phyloP scores from a whole-genome alignment of 2,329 filamentous ascomycete genomes.

The Nakataea oryzae region DNA sequence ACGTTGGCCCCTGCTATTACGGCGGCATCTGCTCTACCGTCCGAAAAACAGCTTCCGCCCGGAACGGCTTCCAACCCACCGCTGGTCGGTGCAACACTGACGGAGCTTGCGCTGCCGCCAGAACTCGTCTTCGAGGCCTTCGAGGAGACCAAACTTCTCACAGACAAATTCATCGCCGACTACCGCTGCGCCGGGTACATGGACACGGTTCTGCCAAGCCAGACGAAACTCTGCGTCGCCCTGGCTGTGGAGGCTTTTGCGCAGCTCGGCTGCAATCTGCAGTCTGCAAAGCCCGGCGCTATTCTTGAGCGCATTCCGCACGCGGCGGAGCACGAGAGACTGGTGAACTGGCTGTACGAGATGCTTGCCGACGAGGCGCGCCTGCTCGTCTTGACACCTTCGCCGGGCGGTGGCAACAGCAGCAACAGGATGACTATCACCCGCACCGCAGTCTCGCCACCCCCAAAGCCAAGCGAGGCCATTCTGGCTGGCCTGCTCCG shows the following conservation, averaged over 20 bases:
- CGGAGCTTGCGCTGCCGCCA: too few species aligned
- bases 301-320: slow-evolving; percentile 14
- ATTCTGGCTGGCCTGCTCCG: slow-evolving; percentile 17
- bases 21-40: too few species aligned
- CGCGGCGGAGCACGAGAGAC: slow-evolving; percentile 15
- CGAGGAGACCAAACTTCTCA: slow-evolving; percentile 14
- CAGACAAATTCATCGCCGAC: slow-evolving; percentile 17
- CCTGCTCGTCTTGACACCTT: slow-evolving; percentile 19
- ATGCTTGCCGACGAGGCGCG: slow-evolving; percentile 19
- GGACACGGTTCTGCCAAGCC: slow-evolving; percentile 14
- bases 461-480: slow-evolving; percentile 11
- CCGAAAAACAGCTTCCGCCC: too few species aligned
- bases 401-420: too few species aligned
- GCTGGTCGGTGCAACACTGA: too few species aligned
- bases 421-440: too few species aligned
- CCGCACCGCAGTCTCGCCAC: slow-evolving; percentile 15
- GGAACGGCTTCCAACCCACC: too few species aligned
- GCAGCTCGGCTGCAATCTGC: slow-evolving; percentile 17
- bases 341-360: slow-evolving; percentile 21
- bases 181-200: slow-evolving; percentile 14
- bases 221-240: slow-evolving; percentile 14
- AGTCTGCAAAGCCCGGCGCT: slow-evolving; percentile 14
- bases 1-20: too few species aligned
- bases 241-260: slow-evolving; percentile 24
- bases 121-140: slow-evolving; percentile 12